Evolutionary conservation across 192 early-diverging fungal species (phyloP).

Genomic region (Podila epigama): DNA sequence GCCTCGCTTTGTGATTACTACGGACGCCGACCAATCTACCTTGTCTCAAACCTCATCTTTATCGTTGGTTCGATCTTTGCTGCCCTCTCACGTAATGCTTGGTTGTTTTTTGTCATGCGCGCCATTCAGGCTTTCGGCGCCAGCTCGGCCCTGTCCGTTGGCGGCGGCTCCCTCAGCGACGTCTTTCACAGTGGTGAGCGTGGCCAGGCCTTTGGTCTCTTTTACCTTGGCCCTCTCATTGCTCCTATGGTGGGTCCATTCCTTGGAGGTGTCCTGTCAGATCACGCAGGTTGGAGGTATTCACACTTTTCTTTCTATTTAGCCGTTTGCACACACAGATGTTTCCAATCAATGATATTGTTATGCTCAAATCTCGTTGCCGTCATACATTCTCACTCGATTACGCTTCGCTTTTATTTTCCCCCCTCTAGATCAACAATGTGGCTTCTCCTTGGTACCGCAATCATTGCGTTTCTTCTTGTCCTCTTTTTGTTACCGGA

Average conservation of each 20-base stretch:
- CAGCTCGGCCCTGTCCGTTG: constrained; percentile 34
- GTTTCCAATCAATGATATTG: too few species aligned
- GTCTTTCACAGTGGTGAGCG: constrained; percentile 49
- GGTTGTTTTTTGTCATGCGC: constrained; percentile 50
- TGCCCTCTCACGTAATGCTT: constrained; percentile 39
- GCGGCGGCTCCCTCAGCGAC: constrained; percentile 48
- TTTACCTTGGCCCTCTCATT: constrained; percentile 41
- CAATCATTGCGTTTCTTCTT: constrained; percentile 22
- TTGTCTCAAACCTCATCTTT: constrained; percentile 46
- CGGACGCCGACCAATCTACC: constrained; percentile 47
- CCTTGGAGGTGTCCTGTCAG: constrained; percentile 43
- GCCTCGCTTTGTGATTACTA: constrained; percentile 44
- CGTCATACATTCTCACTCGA: not conserved
- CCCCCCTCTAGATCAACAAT: constrained; percentile 18
- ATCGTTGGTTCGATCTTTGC: constrained; percentile 39
- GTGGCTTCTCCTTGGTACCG: constrained; percentile 40
- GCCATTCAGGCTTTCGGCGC: constrained; percentile 49
- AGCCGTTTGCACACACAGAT: not conserved
- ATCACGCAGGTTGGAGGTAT: constrained; percentile 38
- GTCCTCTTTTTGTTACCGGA: constrained; percentile 55
- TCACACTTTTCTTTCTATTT: too few species aligned
- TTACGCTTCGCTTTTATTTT: not conserved
- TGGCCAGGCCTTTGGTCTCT: constrained; percentile 44
- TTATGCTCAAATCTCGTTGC: too few species aligned
- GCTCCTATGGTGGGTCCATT: constrained; percentile 52